A percentile compares a stretch with the other conserved stretches of the same genome.
Conservation (phyloP, 2,329 filamentous ascomycete species). For the Claviceps sp. region DNA sequence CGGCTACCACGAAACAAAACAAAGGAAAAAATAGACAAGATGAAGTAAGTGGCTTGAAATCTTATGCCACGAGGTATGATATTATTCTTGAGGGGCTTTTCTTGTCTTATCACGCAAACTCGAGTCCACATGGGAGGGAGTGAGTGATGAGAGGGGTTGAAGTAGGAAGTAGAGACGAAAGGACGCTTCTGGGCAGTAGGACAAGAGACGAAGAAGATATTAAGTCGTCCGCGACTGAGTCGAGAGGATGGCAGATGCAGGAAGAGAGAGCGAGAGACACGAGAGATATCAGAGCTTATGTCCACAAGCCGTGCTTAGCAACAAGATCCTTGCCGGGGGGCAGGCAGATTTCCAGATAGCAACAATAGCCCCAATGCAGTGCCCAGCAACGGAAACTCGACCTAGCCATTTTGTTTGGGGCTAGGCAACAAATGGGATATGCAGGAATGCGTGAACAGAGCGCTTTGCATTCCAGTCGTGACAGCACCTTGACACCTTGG, state of each 20-base stretch:
- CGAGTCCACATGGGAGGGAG: not conserved
- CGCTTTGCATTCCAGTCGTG: constrained; percentile 8
- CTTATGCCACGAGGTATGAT: not conserved
- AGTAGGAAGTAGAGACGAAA: not conserved
- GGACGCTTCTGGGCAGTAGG: not conserved
- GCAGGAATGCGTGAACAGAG: constrained; percentile 8
- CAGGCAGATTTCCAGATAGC: constrained; percentile 3
- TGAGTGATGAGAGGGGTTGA: not conserved
- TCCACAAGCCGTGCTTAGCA: not conserved
- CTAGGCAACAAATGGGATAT: constrained; percentile 4
- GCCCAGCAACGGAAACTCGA: constrained; percentile 7
- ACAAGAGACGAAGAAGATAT: not conserved
- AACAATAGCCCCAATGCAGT: constrained; percentile 5
- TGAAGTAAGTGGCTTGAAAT: too few species aligned
- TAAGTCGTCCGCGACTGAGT: not conserved
- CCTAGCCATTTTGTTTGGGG: constrained; percentile 4
- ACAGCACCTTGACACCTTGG: constrained; percentile 1
- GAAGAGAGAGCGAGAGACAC: not conserved
- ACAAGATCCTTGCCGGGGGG: constrained; percentile 4
- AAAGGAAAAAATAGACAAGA: not conserved
- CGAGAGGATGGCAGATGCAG: not conserved
- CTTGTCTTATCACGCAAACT: not conserved
- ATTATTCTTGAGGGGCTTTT: not conserved
- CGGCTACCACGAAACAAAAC: not conserved
- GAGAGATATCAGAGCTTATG: constrained; percentile 1